Percentiles rank a stretch among this genome's conserved stretches.
These are phyloP conservation scores for Zancudomyces culisetae DNA, from an alignment of 371 early-diverging fungal species.

Conservation along the genomic window DNA sequence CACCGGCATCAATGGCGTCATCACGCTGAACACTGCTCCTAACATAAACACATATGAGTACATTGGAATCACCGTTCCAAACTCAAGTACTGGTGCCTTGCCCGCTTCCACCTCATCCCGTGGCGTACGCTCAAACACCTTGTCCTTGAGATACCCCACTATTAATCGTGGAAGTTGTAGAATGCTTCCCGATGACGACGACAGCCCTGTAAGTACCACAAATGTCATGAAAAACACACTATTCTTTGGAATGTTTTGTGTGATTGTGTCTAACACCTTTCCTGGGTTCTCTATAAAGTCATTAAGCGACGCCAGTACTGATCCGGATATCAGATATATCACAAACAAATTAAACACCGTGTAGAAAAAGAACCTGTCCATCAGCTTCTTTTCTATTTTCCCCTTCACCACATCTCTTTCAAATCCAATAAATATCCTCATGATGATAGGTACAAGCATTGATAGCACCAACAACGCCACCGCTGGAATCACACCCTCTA, in stretches of 20 bases:
- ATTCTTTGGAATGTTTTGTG: slow-evolving; percentile 29
- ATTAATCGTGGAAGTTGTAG: slow-evolving; percentile 41
- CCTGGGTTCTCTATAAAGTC: slow-evolving; percentile 9
- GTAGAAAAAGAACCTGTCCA: slow-evolving; percentile 49
- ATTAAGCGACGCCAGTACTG: slow-evolving; percentile 29
- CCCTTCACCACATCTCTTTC: slow-evolving; percentile 40
- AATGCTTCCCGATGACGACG: slow-evolving; percentile 36
- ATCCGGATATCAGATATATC: slow-evolving; percentile 42
- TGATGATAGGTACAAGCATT: slow-evolving; percentile 38
- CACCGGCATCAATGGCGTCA: slow-evolving; percentile 54
- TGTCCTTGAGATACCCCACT: slow-evolving; percentile 30
- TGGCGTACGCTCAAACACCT: slow-evolving; percentile 41
- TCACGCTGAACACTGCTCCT: slow-evolving; percentile 45
- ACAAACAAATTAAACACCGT: slow-evolving; percentile 55
- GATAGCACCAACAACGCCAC: slow-evolving; percentile 39
- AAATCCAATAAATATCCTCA: slow-evolving; percentile 35
- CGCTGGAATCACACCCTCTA: slow-evolving; percentile 58
- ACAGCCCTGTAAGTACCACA: slow-evolving; percentile 41
- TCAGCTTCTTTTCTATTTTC: slow-evolving; percentile 30
- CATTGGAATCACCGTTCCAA: slow-evolving; percentile 17
- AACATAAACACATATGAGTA: slow-evolving; percentile 36
- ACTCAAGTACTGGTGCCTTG: slow-evolving; percentile 8
- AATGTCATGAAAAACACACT: slow-evolving; percentile 66
- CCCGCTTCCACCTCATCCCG: slow-evolving; percentile 33
- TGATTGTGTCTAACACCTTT: slow-evolving; percentile 8